A percentile compares a stretch with the other conserved stretches of the same genome.
phyloP scores from a whole-genome alignment of 2,329 filamentous ascomycete species.

The Stachybotrys elegans region DNA sequence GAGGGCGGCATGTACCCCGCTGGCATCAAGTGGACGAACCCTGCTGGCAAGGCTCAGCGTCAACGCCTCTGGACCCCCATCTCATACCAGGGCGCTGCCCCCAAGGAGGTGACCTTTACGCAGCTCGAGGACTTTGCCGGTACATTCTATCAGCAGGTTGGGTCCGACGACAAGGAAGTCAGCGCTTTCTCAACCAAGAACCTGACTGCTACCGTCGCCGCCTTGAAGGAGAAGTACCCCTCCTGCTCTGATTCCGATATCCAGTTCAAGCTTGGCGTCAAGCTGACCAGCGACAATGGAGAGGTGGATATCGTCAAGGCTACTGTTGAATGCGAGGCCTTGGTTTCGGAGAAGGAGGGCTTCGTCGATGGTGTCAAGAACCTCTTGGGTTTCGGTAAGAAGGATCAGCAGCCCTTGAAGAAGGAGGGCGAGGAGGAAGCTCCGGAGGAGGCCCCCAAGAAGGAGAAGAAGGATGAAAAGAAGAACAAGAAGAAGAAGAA shows the following conservation, averaged over 20 bases:
- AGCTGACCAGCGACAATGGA: constrained; percentile 67
- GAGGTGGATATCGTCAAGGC: constrained; percentile 74
- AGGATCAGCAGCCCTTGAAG: constrained; percentile 71
- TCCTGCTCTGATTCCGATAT: constrained; percentile 74
- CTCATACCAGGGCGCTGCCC: constrained; percentile 66
- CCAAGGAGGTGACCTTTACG: constrained; percentile 82
- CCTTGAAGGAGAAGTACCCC: constrained; percentile 68
- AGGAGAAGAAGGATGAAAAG: constrained; percentile 36
- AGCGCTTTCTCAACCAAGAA: constrained; percentile 73
- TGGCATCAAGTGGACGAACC: constrained; percentile 67
- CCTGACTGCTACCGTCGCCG: constrained; percentile 74
- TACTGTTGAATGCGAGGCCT: constrained; percentile 80
- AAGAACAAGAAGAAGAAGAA: constrained; percentile 21
- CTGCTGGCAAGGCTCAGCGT: constrained; percentile 64
- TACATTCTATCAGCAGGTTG: constrained; percentile 70
- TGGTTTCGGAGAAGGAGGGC: constrained; percentile 66
- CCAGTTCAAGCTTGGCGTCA: constrained; percentile 72
- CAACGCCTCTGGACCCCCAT: constrained; percentile 79
- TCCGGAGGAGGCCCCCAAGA: constrained; percentile 29
- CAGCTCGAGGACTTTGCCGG: constrained; percentile 78
- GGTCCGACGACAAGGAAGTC: constrained; percentile 53
- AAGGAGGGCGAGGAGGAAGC: constrained; percentile 52
- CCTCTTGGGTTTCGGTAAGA: constrained; percentile 89
- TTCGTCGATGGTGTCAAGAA: constrained; percentile 95
- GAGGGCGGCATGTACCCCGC: constrained; percentile 72